Percentiles rank a stretch among this genome's conserved stretches.
These are phyloP conservation scores for Bremia lactucae DNA, from an alignment of 352 stramenopile species.

Conservation along the genomic window DNA sequence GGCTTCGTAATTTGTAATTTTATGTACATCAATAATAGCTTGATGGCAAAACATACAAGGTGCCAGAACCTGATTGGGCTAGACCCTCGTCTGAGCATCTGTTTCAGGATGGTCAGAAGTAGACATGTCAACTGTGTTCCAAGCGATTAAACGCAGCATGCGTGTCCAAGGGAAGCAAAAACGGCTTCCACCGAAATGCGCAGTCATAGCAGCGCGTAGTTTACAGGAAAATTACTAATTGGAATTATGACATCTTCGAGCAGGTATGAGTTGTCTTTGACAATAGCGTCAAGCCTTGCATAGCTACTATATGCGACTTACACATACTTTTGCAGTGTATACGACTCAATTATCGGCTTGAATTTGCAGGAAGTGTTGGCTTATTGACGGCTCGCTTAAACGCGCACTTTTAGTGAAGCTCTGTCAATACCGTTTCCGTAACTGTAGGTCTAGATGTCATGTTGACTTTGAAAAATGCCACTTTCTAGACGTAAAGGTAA, in stretches of 20 bases:
- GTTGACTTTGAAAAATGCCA: too few relatives aligned
- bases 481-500: too few relatives aligned
- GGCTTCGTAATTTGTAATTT: constrained; percentile 3
- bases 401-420: too few relatives aligned
- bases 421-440: too few relatives aligned
- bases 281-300: constrained; percentile 49
- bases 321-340: too few relatives aligned
- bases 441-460: too few relatives aligned
- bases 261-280: constrained; percentile 63
- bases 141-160: background rate
- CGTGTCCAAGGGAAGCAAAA: constrained; percentile 9
- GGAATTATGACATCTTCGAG: constrained; percentile 66
- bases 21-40: constrained; percentile 34
- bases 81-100: too few relatives aligned
- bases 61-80: constrained; percentile 55
- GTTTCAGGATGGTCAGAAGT: too few relatives aligned
- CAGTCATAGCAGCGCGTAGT: constrained; percentile 63
- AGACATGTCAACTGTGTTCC: constrained; percentile 38
- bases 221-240: constrained; percentile 53
- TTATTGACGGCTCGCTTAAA: too few relatives aligned
- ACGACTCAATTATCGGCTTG: too few relatives aligned
- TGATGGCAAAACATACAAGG: constrained; percentile 48
- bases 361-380: too few relatives aligned
- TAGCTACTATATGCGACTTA: constrained; percentile 52
- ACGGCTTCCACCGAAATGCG: too few relatives aligned